A percentile compares a stretch with the other conserved stretches of the same genome.
phyloP scores from a whole-genome alignment of 768 basidiomycete genomes.

The Strobilomyces confusus region DNA sequence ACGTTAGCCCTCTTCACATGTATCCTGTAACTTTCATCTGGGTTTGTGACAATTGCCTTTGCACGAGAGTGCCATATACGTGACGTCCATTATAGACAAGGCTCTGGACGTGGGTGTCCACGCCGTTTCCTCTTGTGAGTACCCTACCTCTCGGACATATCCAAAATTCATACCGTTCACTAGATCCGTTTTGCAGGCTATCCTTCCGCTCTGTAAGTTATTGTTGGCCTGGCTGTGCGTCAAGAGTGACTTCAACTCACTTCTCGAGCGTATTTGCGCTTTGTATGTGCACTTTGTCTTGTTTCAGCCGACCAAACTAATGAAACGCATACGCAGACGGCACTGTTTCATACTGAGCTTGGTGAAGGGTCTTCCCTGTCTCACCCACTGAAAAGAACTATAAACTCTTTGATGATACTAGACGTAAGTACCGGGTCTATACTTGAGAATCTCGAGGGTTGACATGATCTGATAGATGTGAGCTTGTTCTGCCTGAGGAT shows the following conservation, averaged over 20 bases:
- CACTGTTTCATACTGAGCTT: background rate
- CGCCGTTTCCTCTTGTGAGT: too few species aligned
- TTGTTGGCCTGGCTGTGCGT: background rate
- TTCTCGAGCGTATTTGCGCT: background rate
- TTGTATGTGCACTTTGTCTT: background rate
- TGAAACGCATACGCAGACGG: background rate
- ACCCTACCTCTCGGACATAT: too few species aligned
- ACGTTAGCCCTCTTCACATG: too few species aligned
- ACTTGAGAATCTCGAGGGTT: background rate
- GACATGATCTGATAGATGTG: background rate
- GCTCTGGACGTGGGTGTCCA: too few species aligned
- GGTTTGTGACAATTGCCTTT: too few species aligned
- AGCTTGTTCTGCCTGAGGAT: background rate
- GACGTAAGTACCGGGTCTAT: background rate
- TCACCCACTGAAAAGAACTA: too few species aligned
- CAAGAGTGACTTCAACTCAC: background rate
- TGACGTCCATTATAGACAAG: too few species aligned
- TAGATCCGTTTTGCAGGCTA: background rate
- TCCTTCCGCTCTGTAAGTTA: background rate
- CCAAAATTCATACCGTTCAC: too few species aligned
- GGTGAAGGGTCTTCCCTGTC: background rate
- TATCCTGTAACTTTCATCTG: too few species aligned
- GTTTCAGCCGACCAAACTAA: background rate
- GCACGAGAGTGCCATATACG: too few species aligned
- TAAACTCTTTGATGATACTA: background rate